Conservation (phyloP, 495 filamentous ascomycete species). For the Xylaria castorea region DNA sequence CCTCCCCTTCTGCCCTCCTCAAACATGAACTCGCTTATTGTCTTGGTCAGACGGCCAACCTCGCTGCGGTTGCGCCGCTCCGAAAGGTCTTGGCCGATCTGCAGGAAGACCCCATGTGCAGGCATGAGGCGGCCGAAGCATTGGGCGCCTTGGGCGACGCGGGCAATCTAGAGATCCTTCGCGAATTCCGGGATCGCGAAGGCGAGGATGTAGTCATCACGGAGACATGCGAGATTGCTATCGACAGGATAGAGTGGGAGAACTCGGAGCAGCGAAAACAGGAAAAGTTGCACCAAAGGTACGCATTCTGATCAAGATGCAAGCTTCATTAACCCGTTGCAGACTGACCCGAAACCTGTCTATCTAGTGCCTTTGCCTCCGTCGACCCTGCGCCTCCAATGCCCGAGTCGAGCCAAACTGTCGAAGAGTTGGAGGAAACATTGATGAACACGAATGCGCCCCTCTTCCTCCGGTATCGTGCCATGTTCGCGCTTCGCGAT, state of each 20-base stretch:
- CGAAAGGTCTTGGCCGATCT: slow-evolving; percentile 77
- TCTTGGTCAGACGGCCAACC: slow-evolving; percentile 85
- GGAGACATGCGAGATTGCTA: slow-evolving; percentile 96
- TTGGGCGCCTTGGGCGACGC: slow-evolving; percentile 84
- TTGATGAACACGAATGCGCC: slow-evolving; percentile 79
- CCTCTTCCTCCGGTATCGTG: slow-evolving; percentile 91
- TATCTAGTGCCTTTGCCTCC: slow-evolving; percentile 83
- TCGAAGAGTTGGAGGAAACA: slow-evolving; percentile 74
- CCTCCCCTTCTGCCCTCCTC: slow-evolving; percentile 81
- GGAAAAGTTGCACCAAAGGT: slow-evolving; percentile 84
- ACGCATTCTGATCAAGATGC: slow-evolving; percentile 32
- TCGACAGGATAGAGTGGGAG: slow-evolving; percentile 94
- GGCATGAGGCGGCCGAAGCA: slow-evolving; percentile 96
- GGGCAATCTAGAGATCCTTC: slow-evolving; percentile 73
- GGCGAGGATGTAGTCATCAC: slow-evolving; percentile 79
- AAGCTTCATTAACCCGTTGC: slow-evolving; percentile 25
- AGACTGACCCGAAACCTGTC: slow-evolving; percentile 29
- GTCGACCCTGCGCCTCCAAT: slow-evolving; percentile 95
- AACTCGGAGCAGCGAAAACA: slow-evolving; percentile 70
- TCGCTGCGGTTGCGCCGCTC: slow-evolving; percentile 74
- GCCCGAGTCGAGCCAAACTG: slow-evolving; percentile 66
- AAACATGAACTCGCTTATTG: slow-evolving; percentile 99
- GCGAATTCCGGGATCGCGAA: slow-evolving; percentile 69
- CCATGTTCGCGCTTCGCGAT: slow-evolving; percentile 97
- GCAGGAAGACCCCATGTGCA: slow-evolving; percentile 88